Conservation (phyloP, 371 early-diverging fungal species). For the Apophysomyces elegans region DNA sequence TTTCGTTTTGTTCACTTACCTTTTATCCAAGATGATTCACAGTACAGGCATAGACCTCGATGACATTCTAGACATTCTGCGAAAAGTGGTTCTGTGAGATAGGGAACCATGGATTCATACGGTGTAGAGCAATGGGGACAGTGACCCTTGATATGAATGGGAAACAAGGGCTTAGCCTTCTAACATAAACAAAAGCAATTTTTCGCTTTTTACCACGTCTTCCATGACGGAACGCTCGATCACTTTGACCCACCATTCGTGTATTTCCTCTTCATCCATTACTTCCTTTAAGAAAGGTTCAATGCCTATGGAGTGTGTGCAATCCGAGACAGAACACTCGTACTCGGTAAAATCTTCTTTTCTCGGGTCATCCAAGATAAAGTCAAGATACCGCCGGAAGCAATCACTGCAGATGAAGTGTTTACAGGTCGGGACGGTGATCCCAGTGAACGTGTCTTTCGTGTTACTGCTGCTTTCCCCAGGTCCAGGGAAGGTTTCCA, state of each 20-base stretch:
- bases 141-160: background rate
- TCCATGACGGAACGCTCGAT: conserved; percentile 15
- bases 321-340: background rate
- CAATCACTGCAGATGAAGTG: background rate
- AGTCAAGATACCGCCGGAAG: background rate
- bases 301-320: background rate
- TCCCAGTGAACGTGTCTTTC: no score
- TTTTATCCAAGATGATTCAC: conserved; percentile 7
- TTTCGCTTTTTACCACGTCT: background rate
- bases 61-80: conserved; percentile 14
- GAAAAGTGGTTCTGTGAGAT: background rate
- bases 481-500: no score
- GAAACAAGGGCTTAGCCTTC: no score
- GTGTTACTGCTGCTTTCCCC: no score
- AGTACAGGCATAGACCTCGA: conserved; percentile 14
- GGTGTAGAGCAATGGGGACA: background rate
- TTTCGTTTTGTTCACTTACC: background rate
- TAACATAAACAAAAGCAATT: background rate
- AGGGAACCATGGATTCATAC: background rate
- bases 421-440: background rate
- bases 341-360: background rate
- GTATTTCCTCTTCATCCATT: background rate
- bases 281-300: background rate
- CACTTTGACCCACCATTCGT: conserved; percentile 16
- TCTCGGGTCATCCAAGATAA: background rate